phyloP scores from a whole-genome alignment of 2,329 filamentous ascomycete species.

The Ophiostoma triangulosporum region DNA sequence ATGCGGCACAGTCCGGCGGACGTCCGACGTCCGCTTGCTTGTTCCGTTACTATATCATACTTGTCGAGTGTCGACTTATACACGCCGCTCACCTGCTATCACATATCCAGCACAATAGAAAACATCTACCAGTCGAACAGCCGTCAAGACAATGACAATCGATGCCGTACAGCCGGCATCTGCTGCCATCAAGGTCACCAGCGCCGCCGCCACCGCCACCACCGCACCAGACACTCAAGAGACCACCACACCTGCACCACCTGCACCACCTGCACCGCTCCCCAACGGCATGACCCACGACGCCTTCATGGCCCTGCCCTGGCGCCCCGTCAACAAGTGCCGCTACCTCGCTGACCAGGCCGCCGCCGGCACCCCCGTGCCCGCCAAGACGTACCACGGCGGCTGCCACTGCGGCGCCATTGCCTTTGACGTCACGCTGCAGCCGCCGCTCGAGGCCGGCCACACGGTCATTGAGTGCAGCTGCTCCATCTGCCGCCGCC shows the following conservation, averaged over 20 bases:
- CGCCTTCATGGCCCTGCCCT: not conserved
- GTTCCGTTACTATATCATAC: too few relatives aligned
- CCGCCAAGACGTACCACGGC: conserved; percentile 28
- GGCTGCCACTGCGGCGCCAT: conserved; percentile 41
- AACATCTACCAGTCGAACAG: too few relatives aligned
- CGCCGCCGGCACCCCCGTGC: not conserved
- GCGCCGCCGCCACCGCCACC: too few relatives aligned
- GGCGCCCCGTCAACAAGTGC: not conserved
- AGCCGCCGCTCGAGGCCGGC: conserved; percentile 30
- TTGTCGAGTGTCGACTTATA: too few relatives aligned
- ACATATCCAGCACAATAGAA: too few relatives aligned
- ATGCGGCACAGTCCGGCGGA: too few relatives aligned
- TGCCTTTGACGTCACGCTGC: conserved; percentile 32
- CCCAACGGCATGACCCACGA: not conserved
- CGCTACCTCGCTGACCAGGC: not conserved
- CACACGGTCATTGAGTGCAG: conserved; percentile 35
- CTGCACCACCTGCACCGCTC: not conserved
- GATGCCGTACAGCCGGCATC: too few relatives aligned
- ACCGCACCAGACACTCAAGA: not conserved
- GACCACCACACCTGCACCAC: not conserved
- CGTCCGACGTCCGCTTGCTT: too few relatives aligned
- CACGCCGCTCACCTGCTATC: too few relatives aligned
- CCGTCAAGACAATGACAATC: too few relatives aligned
- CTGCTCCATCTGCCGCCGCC: conserved; percentile 38
- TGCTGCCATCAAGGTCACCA: too few relatives aligned